Conservation (phyloP, 2,329 filamentous ascomycete genomes). For the Ceratocystis diversiconidia region DNA sequence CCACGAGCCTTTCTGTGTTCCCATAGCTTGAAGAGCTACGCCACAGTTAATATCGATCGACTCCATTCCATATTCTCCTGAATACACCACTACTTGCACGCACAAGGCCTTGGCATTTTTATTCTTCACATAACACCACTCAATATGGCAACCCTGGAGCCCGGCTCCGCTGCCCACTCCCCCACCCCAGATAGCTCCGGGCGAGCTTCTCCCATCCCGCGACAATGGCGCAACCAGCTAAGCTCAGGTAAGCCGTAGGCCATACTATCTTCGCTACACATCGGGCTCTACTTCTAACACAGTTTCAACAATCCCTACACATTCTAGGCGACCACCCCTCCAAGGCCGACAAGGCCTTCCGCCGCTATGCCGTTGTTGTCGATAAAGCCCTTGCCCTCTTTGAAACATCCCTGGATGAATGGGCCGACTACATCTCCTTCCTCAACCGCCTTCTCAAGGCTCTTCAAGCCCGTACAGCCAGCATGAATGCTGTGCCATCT, state of each 20-base stretch:
- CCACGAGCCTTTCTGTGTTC: background rate
- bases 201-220: constrained; percentile 58
- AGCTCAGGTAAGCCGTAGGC: constrained; percentile 49
- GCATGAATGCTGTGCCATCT: constrained; percentile 59
- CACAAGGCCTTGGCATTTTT: background rate
- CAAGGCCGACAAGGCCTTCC: constrained; percentile 54
- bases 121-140: background rate
- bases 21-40: constrained; percentile 1
- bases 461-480: constrained; percentile 69
- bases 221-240: constrained; percentile 63
- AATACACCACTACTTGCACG: background rate
- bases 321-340: constrained; percentile 36
- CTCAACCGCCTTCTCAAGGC: constrained; percentile 83
- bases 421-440: constrained; percentile 99
- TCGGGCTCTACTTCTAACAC: background rate
- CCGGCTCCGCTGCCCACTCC: constrained; percentile 35
- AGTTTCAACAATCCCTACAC: background rate
- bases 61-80: background rate
- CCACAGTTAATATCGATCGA: background rate
- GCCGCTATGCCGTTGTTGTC: constrained; percentile 77
- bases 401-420: constrained; percentile 89
- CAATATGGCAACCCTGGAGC: constrained; percentile 14
- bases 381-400: constrained; percentile 80
- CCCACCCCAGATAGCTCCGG: constrained; percentile 73
- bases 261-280: constrained; percentile 10